Percentiles rank a stretch among this genome's conserved stretches.
phyloP scores from a whole-genome alignment of 441 rosid genomes.

The Hura crepitans region DNA sequence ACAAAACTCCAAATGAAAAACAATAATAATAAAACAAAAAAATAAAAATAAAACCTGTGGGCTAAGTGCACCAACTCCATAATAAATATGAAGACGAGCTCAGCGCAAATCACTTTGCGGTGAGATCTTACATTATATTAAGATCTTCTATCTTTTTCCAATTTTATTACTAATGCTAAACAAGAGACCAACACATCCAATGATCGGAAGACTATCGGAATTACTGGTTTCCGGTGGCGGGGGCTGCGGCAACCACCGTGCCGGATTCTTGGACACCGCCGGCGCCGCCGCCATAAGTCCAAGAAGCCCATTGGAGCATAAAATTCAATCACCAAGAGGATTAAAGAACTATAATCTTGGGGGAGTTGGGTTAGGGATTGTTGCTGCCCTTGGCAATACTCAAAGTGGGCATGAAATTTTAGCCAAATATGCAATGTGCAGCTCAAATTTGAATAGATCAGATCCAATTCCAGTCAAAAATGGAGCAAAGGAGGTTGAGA shows the following conservation, averaged over 20 bases:
- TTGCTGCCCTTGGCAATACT: slow-evolving; percentile 38
- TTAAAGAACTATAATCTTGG: slow-evolving; percentile 38
- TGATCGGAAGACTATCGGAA: slow-evolving; percentile 43
- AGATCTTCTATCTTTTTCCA: neutral
- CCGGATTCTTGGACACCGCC: slow-evolving; percentile 22
- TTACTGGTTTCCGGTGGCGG: slow-evolving; percentile 37
- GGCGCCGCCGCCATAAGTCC: slow-evolving; percentile 34
- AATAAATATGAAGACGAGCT: slow-evolving; percentile 13
- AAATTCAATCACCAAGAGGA: slow-evolving; percentile 41
- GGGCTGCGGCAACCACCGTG: slow-evolving; percentile 18
- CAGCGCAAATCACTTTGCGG: neutral
- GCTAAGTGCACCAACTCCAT: slow-evolving; percentile 34
- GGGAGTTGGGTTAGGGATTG: slow-evolving; percentile 57
- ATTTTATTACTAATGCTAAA: neutral
- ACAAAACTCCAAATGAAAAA: slow-evolving; percentile 24
- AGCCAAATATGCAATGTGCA: slow-evolving; percentile 22
- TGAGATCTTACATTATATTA: slow-evolving; percentile 5
- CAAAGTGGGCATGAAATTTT: slow-evolving; percentile 23
- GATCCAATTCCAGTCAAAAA: slow-evolving; percentile 33
- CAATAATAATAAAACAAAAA: neutral
- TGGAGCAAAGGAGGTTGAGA: slow-evolving; percentile 30
- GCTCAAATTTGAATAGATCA: slow-evolving; percentile 27
- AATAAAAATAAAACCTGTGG: slow-evolving; percentile 30
- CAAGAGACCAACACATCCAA: slow-evolving; percentile 35
- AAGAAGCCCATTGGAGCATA: slow-evolving; percentile 39